Percentiles rank a stretch among this genome's conserved stretches.
Conservation (phyloP, 2,329 filamentous ascomycete species). For the Scopulariopsis brevicaulis region DNA sequence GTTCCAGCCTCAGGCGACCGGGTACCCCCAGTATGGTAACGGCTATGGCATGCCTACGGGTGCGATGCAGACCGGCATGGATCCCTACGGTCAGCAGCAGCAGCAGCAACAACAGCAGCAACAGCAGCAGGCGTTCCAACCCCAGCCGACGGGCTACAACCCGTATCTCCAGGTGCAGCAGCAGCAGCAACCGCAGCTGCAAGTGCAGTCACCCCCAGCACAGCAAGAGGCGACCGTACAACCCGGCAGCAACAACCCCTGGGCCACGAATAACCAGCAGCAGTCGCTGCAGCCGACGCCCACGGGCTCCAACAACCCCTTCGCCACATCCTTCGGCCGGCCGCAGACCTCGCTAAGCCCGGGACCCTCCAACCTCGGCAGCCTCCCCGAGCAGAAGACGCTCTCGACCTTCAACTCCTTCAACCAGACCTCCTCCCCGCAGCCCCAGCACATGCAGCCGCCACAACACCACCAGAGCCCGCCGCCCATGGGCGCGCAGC, state of each 20-base stretch:
- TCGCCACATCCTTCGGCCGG: constrained; percentile 62
- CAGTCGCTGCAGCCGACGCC: constrained; percentile 67
- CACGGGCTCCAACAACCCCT: constrained; percentile 96
- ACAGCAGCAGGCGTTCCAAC: constrained; percentile 32
- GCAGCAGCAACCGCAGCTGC: constrained; percentile 18
- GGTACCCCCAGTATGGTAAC: constrained; percentile 47
- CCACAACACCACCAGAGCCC: constrained; percentile 26
- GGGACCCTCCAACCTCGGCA: constrained; percentile 59
- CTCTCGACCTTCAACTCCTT: constrained; percentile 36
- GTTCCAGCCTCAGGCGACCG: constrained; percentile 35
- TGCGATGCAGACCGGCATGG: constrained; percentile 44
- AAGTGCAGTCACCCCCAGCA: constrained; percentile 27
- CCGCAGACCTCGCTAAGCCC: constrained; percentile 35
- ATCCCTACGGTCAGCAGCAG: constrained; percentile 52
- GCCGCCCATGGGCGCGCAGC: constrained; percentile 33
- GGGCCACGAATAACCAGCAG: constrained; percentile 53
- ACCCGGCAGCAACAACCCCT: constrained; percentile 88
- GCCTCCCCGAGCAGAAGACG: constrained; percentile 75
- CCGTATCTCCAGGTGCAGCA: constrained; percentile 33
- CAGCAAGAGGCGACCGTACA: constrained; percentile 52
- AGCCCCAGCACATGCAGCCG: constrained; percentile 33
- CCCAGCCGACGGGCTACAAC: constrained; percentile 40
- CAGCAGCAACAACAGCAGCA: constrained; percentile 32
- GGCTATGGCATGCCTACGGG: constrained; percentile 57
- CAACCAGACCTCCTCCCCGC: constrained; percentile 9